A percentile compares a stretch with the other conserved stretches of the same genome.
Conservation (phyloP, 768 basidiomycete genomes). For the Kwoniella dejecticola region DNA sequence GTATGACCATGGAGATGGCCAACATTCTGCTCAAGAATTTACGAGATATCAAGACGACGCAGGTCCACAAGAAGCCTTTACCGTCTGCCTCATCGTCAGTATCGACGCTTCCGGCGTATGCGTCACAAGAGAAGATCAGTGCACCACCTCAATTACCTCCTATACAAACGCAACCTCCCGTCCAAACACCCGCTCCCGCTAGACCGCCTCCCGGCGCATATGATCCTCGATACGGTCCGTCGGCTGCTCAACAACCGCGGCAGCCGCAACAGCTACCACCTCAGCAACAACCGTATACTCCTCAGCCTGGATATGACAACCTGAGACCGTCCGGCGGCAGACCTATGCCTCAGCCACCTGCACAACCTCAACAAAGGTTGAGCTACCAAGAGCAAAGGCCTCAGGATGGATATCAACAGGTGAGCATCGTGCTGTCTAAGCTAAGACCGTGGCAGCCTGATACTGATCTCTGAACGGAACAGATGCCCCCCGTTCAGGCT, state of each 20-base stretch:
- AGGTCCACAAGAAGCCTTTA: conserved; percentile 49
- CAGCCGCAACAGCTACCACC: conserved; percentile 35
- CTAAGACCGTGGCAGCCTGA: background rate
- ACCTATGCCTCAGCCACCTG: conserved; percentile 40
- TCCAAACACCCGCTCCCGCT: conserved; percentile 29
- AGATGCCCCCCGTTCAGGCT: conserved; percentile 33
- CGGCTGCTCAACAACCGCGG: conserved; percentile 12
- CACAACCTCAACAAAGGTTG: conserved; percentile 22
- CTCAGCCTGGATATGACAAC: conserved; percentile 24
- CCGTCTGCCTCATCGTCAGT: conserved; percentile 45
- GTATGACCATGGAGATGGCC: conserved; percentile 99
- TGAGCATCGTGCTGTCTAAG: conserved; percentile 4
- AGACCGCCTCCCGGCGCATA: conserved; percentile 41
- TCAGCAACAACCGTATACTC: conserved; percentile 42
- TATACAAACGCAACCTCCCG: conserved; percentile 10
- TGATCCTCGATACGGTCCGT: conserved; percentile 28
- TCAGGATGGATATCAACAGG: conserved; percentile 30
- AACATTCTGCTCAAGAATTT: conserved; percentile 87
- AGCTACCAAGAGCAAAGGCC: conserved; percentile 37
- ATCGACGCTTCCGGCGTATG: conserved; percentile 34
- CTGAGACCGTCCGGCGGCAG: conserved; percentile 28
- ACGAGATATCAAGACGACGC: conserved; percentile 76
- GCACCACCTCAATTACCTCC: conserved; percentile 18
- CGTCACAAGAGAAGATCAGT: conserved; percentile 10
- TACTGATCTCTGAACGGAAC: background rate